These are phyloP conservation scores for Cucurbita ficifolia DNA, from an alignment of 306 rosid species.

Conservation along the genomic window DNA sequence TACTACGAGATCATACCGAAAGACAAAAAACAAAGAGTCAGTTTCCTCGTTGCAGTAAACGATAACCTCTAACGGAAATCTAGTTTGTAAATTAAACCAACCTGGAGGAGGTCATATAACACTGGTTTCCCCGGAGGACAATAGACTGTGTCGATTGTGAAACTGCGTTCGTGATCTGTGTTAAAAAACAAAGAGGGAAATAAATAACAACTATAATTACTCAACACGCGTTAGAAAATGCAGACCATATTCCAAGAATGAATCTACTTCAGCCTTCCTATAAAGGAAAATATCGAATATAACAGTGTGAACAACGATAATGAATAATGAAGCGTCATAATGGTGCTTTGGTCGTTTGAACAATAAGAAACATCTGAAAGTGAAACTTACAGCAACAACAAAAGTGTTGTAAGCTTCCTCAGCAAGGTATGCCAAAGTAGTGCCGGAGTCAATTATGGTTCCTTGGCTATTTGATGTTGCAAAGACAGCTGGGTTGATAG, in stretches of 20 bases:
- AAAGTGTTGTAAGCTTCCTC: slow-evolving; percentile 78
- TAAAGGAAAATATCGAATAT: neutral
- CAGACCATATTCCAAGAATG: neutral
- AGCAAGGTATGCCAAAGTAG: slow-evolving; percentile 93
- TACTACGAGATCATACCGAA: slow-evolving; percentile 18
- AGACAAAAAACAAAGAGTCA: neutral
- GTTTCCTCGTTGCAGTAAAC: neutral
- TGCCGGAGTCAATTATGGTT: slow-evolving; percentile 90
- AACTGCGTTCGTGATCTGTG: slow-evolving; percentile 42
- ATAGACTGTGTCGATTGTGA: slow-evolving; percentile 50
- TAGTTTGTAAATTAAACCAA: slow-evolving; percentile 5
- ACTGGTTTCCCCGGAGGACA: slow-evolving; percentile 52
- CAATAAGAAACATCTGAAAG: slow-evolving; percentile 7
- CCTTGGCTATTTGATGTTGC: slow-evolving; percentile 69
- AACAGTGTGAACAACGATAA: slow-evolving; percentile 3
- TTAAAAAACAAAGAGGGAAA: neutral
- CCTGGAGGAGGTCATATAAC: slow-evolving; percentile 66
- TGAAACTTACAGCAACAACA: slow-evolving; percentile 61
- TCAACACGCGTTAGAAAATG: neutral
- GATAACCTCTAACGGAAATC: neutral
- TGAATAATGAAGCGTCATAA: slow-evolving; percentile 8
- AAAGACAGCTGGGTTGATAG: slow-evolving; percentile 56
- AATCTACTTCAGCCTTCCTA: neutral
- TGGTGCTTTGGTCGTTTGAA: slow-evolving; percentile 6
- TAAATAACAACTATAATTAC: neutral